Percentiles rank a stretch among this genome's conserved stretches.
Evolutionary conservation across 345 rosid genomes (phyloP).

Genomic region (Pelargonium nanum): DNA sequence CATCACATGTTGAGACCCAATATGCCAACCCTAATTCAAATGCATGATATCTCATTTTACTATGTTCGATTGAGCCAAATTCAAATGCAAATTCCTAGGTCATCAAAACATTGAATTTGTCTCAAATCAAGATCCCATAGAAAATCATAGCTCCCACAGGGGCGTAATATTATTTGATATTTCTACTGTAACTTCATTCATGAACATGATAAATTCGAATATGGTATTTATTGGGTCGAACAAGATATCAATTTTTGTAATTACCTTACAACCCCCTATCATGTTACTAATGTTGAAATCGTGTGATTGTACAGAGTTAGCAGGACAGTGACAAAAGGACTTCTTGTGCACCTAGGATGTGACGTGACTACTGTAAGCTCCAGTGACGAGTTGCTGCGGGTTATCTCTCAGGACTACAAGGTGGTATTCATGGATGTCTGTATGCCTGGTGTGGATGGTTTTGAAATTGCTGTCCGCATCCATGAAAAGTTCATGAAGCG

Average conservation of each 20-base stretch:
- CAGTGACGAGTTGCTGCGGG: slow-evolving; percentile 54
- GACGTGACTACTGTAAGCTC: slow-evolving; percentile 71
- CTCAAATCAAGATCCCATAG: too few species aligned
- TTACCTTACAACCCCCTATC: neutral
- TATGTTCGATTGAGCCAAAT: too few species aligned
- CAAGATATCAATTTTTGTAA: neutral
- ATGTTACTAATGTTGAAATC: neutral
- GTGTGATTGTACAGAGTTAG: slow-evolving; percentile 44
- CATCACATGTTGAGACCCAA: too few species aligned
- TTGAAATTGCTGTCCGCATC: slow-evolving; percentile 47
- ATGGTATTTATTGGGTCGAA: too few species aligned
- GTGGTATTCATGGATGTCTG: slow-evolving; percentile 73
- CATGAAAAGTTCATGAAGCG: slow-evolving; percentile 54
- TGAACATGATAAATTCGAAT: neutral
- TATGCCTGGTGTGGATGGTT: slow-evolving; percentile 45
- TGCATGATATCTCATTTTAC: too few species aligned
- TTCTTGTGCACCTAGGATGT: slow-evolving; percentile 81
- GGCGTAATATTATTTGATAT: too few species aligned
- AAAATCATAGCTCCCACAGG: too few species aligned
- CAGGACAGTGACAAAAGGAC: slow-evolving; percentile 76
- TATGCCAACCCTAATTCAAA: too few species aligned
- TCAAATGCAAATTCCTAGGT: too few species aligned
- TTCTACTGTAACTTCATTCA: neutral
- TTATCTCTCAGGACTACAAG: slow-evolving; percentile 61
- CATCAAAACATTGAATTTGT: too few species aligned